phyloP scores from a whole-genome alignment of 441 rosid genomes.

The Pelargonium australe region DNA sequence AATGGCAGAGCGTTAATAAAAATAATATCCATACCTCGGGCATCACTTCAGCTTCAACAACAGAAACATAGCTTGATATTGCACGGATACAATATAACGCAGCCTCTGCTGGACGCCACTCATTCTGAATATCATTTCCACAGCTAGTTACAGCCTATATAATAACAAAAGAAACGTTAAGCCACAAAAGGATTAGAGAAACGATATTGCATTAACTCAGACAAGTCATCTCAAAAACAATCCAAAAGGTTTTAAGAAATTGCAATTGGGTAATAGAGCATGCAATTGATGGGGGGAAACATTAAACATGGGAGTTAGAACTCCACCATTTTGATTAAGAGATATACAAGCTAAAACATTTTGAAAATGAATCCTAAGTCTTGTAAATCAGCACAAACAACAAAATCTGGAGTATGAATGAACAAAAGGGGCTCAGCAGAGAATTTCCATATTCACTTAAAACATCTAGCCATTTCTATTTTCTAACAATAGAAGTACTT shows the following conservation, averaged over 20 bases:
- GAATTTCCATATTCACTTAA: neutral
- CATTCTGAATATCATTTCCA: slow-evolving; percentile 49
- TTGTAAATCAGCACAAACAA: neutral
- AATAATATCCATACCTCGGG: slow-evolving; percentile 58
- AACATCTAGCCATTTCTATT: too few relatives aligned
- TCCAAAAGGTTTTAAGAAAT: neutral
- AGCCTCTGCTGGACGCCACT: slow-evolving; percentile 99
- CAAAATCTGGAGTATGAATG: neutral
- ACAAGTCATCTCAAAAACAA: neutral
- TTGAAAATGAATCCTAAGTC: neutral
- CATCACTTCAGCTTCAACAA: slow-evolving; percentile 77
- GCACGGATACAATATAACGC: slow-evolving; percentile 92
- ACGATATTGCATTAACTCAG: neutral
- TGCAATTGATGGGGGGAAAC: neutral
- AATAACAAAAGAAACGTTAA: slow-evolving; percentile 8
- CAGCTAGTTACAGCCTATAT: slow-evolving; percentile 61
- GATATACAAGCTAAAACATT: neutral
- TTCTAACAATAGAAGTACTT: too few relatives aligned
- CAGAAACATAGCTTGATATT: slow-evolving; percentile 79
- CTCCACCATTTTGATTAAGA: slow-evolving; percentile 1
- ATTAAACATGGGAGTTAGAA: neutral
- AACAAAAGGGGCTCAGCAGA: neutral
- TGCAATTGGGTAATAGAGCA: neutral
- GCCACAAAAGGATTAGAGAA: slow-evolving; percentile 4
- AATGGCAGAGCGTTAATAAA: neutral